Percentiles rank a stretch among this genome's conserved stretches.
Conservation (phyloP, 2,329 filamentous ascomycete genomes). For the Penicillium crustosum region DNA sequence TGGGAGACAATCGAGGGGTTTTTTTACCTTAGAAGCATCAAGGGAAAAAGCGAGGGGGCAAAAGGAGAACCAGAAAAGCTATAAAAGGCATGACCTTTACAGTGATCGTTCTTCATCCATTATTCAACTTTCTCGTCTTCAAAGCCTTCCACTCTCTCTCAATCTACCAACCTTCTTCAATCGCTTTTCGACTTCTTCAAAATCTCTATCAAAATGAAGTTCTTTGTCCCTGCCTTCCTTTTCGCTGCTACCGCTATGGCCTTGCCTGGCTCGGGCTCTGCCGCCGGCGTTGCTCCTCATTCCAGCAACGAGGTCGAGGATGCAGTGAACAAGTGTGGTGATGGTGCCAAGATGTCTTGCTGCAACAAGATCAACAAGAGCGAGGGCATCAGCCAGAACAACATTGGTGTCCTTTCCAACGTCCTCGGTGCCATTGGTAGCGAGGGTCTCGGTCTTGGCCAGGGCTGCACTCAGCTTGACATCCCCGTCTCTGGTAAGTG, state of each 20-base stretch:
- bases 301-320: slow-evolving; percentile 15
- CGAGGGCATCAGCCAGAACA: slow-evolving; percentile 20
- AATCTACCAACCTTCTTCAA: background rate
- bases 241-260: slow-evolving; percentile 28
- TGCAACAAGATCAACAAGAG: slow-evolving; percentile 34
- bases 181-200: background rate
- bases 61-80: slow-evolving; percentile 1
- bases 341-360: slow-evolving; percentile 28
- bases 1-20: background rate
- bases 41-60: background rate
- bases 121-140: slow-evolving; percentile 6
- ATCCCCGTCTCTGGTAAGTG: slow-evolving; percentile 29
- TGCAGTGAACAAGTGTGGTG: slow-evolving; percentile 26
- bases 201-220: slow-evolving; percentile 28
- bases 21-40: background rate
- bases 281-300: background rate
- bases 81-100: slow-evolving; percentile 24
- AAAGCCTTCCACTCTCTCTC: background rate
- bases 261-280: slow-evolving; percentile 12
- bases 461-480: slow-evolving; percentile 30
- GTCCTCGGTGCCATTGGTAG: slow-evolving; percentile 29
- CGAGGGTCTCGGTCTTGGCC: slow-evolving; percentile 31
- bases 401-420: slow-evolving; percentile 25
- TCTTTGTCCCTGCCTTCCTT: slow-evolving; percentile 26
- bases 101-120: slow-evolving; percentile 1